Conservation (phyloP, 164 flowering plant genomes). For the Magnolia changhungtana region DNA sequence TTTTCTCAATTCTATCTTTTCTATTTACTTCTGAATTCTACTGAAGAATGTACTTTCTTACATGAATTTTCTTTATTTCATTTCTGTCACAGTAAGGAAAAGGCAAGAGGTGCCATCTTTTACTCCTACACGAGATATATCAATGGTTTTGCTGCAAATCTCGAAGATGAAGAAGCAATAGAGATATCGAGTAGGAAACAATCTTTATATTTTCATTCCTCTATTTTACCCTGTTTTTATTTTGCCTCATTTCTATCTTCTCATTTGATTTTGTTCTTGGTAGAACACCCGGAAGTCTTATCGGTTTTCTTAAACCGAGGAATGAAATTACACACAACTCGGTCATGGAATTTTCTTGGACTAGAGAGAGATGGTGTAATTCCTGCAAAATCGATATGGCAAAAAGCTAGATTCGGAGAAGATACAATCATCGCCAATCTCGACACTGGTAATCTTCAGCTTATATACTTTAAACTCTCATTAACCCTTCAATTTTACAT, state of each 20-base stretch:
- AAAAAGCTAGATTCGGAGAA: conserved; percentile 60
- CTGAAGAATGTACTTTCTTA: not conserved
- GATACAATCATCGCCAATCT: conserved; percentile 63
- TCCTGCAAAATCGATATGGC: conserved; percentile 43
- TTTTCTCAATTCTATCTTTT: no score
- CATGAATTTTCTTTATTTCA: not conserved
- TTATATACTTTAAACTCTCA: not conserved
- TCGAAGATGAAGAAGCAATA: conserved; percentile 58
- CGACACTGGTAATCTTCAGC: conserved; percentile 50
- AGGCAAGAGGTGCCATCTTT: conserved; percentile 46
- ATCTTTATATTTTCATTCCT: not conserved
- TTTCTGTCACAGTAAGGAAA: conserved; percentile 19
- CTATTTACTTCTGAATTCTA: not conserved
- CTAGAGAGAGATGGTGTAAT: conserved; percentile 36
- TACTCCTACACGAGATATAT: conserved; percentile 55
- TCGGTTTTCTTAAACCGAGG: conserved; percentile 51
- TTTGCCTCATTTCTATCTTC: not conserved
- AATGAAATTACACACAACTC: conserved; percentile 55
- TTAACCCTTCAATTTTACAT: not conserved
- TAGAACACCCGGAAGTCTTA: conserved; percentile 61
- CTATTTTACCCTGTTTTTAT: not conserved
- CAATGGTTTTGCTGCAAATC: conserved; percentile 70
- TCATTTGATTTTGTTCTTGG: conserved; percentile 2
- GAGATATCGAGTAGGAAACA: conserved; percentile 41
- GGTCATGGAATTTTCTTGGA: conserved; percentile 61